These are phyloP conservation scores for Combretum micranthum DNA, from an alignment of 345 rosid species.

Conservation along the genomic window DNA sequence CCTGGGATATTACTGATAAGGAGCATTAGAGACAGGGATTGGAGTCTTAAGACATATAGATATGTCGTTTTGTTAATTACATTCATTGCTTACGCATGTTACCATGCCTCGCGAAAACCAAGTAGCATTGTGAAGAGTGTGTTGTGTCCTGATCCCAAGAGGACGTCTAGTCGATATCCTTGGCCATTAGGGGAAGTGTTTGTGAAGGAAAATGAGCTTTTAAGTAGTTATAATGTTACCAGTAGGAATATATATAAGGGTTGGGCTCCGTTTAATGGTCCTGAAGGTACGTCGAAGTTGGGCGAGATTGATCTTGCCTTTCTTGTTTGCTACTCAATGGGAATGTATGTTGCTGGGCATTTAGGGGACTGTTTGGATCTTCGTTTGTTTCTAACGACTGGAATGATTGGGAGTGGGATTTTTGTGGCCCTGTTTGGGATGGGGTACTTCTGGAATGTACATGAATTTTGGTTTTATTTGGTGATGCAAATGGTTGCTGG, in stretches of 20 bases:
- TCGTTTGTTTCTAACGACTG: conserved; percentile 70
- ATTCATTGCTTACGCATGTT: conserved; percentile 83
- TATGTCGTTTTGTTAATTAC: conserved; percentile 63
- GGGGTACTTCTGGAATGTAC: conserved; percentile 82
- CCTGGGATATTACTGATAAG: conserved; percentile 52
- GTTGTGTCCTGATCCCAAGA: conserved; percentile 49
- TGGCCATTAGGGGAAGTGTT: conserved; percentile 76
- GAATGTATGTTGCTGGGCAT: conserved; percentile 93
- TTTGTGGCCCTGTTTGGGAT: conserved; percentile 84
- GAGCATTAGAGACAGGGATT: conserved; percentile 56
- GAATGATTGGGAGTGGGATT: conserved; percentile 89
- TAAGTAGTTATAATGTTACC: neutral
- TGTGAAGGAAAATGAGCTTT: conserved; percentile 19
- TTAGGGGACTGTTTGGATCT: conserved; percentile 83
- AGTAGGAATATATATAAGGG: conserved; percentile 23
- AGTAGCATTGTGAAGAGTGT: conserved; percentile 93
- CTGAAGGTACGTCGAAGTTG: conserved; percentile 65
- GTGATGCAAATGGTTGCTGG: conserved; percentile 87
- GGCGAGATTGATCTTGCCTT: conserved; percentile 93
- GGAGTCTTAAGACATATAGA: conserved; percentile 58
- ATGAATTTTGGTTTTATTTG: conserved; percentile 58
- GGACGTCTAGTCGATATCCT: conserved; percentile 14
- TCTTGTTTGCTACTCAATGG: conserved; percentile 76
- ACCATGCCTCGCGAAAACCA: conserved; percentile 90
- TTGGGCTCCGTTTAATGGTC: conserved; percentile 76